Conservation (phyloP, 2,329 filamentous ascomycete species). For the Microsporum audouinii region DNA sequence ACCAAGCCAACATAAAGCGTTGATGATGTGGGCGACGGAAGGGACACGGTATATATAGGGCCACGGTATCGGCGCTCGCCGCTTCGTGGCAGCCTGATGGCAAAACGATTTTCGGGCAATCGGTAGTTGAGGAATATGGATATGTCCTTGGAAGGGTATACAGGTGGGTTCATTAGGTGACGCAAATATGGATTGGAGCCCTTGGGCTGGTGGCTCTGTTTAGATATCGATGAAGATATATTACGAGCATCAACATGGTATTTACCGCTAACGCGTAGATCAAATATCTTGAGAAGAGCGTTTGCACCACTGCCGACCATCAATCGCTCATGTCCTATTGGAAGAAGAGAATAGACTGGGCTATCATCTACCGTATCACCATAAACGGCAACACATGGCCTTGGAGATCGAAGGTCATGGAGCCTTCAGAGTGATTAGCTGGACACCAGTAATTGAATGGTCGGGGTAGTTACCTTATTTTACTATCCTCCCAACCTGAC, state of each 20-base stretch:
- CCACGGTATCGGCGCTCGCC: conserved; percentile 28
- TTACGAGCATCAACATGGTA: conserved; percentile 24
- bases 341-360: conserved; percentile 47
- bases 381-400: conserved; percentile 39
- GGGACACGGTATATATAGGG: conserved; percentile 35
- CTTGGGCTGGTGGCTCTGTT: background rate
- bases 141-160: conserved; percentile 24
- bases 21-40: conserved; percentile 34
- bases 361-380: conserved; percentile 47
- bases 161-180: background rate
- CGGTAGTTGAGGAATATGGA: conserved; percentile 34
- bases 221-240: conserved; percentile 12
- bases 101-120: conserved; percentile 13
- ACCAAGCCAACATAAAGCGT: conserved; percentile 37
- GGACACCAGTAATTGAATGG: background rate
- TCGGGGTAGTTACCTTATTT: conserved; percentile 28
- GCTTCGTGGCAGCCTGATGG: background rate
- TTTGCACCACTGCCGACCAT: conserved; percentile 47
- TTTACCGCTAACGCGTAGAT: conserved; percentile 39
- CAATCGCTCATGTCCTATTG: conserved; percentile 46
- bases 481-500: conserved; percentile 49
- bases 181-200: background rate
- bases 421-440: conserved; percentile 31
- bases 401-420: conserved; percentile 48
- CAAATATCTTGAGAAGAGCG: conserved; percentile 51